These are phyloP conservation scores for Gastrolobium villosum DNA, from an alignment of 306 rosid genomes.

Conservation along the genomic window DNA sequence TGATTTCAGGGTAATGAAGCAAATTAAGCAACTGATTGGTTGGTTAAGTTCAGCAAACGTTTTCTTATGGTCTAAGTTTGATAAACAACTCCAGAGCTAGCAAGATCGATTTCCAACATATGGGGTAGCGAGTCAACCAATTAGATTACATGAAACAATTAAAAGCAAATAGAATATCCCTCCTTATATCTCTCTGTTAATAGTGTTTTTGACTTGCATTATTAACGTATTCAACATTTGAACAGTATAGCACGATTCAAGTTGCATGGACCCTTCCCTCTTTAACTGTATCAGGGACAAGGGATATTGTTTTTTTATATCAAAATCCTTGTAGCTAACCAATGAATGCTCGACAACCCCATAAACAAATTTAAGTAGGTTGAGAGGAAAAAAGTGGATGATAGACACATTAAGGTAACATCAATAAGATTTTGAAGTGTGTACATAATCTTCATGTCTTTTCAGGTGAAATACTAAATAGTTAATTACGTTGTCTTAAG, in stretches of 20 bases:
- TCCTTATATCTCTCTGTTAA: conserved; percentile 7
- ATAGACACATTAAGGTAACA: conserved; percentile 35
- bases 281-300: neutral
- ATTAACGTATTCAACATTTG: conserved; percentile 34
- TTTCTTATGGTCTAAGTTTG: conserved; percentile 75
- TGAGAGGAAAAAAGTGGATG: neutral
- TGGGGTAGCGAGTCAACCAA: conserved; percentile 49
- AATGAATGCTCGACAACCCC: conserved; percentile 21
- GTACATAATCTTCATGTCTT: conserved; percentile 41
- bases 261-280: neutral
- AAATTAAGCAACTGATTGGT: conserved; percentile 52
- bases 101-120: conserved; percentile 5
- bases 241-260: neutral
- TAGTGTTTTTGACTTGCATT: conserved; percentile 34
- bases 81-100: conserved; percentile 62
- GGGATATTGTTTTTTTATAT: neutral
- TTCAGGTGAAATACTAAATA: neutral
- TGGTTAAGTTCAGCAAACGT: conserved; percentile 33
- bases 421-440: conserved; percentile 18
- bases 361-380: conserved; percentile 27
- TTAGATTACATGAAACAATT: conserved; percentile 28
- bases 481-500: conserved; percentile 10
- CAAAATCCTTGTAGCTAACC: conserved; percentile 7
- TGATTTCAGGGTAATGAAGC: conserved; percentile 32
- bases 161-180: neutral